Evolutionary conservation across 2,329 filamentous ascomycete genomes (phyloP).

Genomic region (Colletotrichum sp.): DNA sequence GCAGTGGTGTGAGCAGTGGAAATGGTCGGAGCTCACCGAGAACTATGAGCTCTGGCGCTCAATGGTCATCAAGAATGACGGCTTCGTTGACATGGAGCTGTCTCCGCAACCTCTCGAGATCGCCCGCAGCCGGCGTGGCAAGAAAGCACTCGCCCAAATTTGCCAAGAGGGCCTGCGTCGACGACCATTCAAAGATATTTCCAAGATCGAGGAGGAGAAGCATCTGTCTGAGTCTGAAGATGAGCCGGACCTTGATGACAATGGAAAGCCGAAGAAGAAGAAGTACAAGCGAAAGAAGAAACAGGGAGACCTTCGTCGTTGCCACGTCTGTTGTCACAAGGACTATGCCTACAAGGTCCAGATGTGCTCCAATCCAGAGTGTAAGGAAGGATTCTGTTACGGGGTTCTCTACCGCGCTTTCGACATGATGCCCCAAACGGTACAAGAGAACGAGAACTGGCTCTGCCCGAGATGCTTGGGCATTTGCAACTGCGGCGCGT

Average conservation of each 20-base stretch:
- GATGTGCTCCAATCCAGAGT: conserved; percentile 72
- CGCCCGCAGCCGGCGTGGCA: conserved; percentile 68
- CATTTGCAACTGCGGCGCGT: conserved; percentile 86
- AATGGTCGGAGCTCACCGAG: conserved; percentile 76
- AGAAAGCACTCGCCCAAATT: conserved; percentile 87
- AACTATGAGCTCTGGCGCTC: conserved; percentile 85
- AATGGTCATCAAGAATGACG: conserved; percentile 76
- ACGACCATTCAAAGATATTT: conserved; percentile 84
- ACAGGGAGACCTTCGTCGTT: conserved; percentile 61
- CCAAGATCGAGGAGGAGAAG: conserved; percentile 57
- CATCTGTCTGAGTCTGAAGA: conserved; percentile 51
- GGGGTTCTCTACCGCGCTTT: conserved; percentile 92
- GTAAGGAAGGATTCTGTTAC: conserved; percentile 83
- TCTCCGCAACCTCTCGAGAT: conserved; percentile 75
- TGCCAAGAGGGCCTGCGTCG: conserved; percentile 85
- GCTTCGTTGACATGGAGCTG: conserved; percentile 65
- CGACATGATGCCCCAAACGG: conserved; percentile 82
- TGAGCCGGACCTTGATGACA: conserved; percentile 65
- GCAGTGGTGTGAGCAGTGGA: conserved; percentile 92
- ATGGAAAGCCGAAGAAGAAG: conserved; percentile 65
- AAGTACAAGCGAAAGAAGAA: conserved; percentile 60
- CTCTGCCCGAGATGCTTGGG: conserved; percentile 84
- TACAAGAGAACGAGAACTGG: conserved; percentile 84
- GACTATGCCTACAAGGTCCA: conserved; percentile 87
- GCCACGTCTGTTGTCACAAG: conserved; percentile 83